phyloP scores from a whole-genome alignment of 176 grass and related monocot genomes.

The Zizania latifolia region DNA sequence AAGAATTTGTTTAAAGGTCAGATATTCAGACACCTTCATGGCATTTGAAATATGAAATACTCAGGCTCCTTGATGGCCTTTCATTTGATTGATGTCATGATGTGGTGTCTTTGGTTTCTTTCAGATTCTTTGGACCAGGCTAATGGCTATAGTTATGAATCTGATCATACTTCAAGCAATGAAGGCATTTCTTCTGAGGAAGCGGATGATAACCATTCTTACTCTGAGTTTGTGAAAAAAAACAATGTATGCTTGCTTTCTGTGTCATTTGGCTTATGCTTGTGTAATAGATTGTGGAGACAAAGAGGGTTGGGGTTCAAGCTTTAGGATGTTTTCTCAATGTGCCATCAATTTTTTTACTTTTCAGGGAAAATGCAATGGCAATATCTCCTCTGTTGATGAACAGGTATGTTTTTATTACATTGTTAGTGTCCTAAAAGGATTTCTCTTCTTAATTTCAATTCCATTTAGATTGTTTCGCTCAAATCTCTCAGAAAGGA shows the following conservation, averaged over 20 bases:
- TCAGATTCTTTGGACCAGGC: slow-evolving; percentile 65
- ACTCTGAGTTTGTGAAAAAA: slow-evolving; percentile 33
- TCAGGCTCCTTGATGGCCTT: slow-evolving; percentile 11
- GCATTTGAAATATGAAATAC: slow-evolving; percentile 31
- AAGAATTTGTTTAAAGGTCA: slow-evolving; percentile 77
- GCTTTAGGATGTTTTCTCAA: slow-evolving; percentile 22
- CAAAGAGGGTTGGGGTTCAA: neutral
- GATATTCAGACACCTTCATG: slow-evolving; percentile 43
- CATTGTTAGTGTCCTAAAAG: neutral
- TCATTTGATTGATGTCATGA: slow-evolving; percentile 32
- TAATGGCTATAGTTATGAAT: slow-evolving; percentile 66
- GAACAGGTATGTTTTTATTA: slow-evolving; percentile 31
- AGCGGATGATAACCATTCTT: slow-evolving; percentile 29
- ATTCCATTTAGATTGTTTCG: neutral
- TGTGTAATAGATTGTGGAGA: neutral
- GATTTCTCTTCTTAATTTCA: neutral
- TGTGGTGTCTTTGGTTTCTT: slow-evolving; percentile 21
- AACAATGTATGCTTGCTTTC: slow-evolving; percentile 42
- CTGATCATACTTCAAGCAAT: slow-evolving; percentile 46
- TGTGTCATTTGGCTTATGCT: neutral
- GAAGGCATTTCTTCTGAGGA: slow-evolving; percentile 45
- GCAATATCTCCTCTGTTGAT: slow-evolving; percentile 36
- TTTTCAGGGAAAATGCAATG: slow-evolving; percentile 55
- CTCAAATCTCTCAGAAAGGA: neutral
- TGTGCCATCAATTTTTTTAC: neutral